Evolutionary conservation across 2,329 filamentous ascomycete genomes (phyloP).

Genomic region (Alternaria alternata): DNA sequence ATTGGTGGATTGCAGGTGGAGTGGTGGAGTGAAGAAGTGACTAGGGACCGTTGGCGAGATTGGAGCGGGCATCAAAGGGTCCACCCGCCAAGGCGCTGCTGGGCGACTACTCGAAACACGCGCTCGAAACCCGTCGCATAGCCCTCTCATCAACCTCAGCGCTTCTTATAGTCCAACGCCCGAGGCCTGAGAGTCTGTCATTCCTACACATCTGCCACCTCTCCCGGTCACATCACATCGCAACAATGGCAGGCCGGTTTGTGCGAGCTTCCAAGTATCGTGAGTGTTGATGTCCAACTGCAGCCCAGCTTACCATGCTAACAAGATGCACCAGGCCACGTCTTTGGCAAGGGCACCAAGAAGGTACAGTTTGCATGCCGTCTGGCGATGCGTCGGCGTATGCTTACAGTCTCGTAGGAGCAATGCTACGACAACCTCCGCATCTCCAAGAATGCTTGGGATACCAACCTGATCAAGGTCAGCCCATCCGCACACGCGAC

Average conservation of each 20-base stretch:
- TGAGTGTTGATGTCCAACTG: slow-evolving; percentile 49
- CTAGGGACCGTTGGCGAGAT: slow-evolving; percentile 10
- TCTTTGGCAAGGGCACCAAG: slow-evolving; percentile 93
- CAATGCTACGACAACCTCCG: slow-evolving; percentile 98
- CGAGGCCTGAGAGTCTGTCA: slow-evolving; percentile 17
- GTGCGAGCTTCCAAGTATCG: slow-evolving; percentile 78
- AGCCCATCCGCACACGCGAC: slow-evolving; percentile 48
- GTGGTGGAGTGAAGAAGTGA: slow-evolving; percentile 10
- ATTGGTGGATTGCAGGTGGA: slow-evolving; percentile 10
- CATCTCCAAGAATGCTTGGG: slow-evolving; percentile 98
- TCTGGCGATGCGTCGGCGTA: background rate
- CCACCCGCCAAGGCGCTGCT: slow-evolving; percentile 18
- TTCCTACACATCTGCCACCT: slow-evolving; percentile 14
- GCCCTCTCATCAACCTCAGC: slow-evolving; percentile 14
- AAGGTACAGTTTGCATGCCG: slow-evolving; percentile 63
- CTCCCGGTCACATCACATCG: slow-evolving; percentile 10
- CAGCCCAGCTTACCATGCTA: slow-evolving; percentile 37
- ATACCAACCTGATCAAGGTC: slow-evolving; percentile 98
- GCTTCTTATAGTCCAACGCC: slow-evolving; percentile 13
- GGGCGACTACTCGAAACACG: slow-evolving; percentile 18
- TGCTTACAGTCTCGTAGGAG: slow-evolving; percentile 63
- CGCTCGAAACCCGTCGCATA: slow-evolving; percentile 18
- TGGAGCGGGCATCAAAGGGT: slow-evolving; percentile 17
- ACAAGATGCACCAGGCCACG: slow-evolving; percentile 74
- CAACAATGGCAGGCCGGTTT: slow-evolving; percentile 72